Evolutionary conservation across 148 eudicot genomes (phyloP).

Genomic region (Pouteria glomerata): DNA sequence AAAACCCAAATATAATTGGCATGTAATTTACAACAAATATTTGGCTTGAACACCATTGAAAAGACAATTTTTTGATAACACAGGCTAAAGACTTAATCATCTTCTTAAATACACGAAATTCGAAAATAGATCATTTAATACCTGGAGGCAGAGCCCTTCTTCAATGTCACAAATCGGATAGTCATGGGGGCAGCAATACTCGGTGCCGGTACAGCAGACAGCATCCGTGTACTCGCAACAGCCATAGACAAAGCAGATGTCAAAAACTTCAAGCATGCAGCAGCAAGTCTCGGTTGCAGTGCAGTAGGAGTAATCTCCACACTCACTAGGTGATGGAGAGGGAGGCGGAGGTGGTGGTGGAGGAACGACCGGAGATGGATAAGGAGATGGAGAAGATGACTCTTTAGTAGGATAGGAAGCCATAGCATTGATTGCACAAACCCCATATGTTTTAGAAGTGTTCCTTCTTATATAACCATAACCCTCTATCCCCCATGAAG

Average conservation of each 20-base stretch:
- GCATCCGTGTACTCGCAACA: constrained; percentile 57
- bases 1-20: not conserved
- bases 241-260: constrained; percentile 47
- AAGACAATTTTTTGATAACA: not conserved
- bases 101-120: not conserved
- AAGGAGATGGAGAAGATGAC: constrained; percentile 32
- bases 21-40: not conserved
- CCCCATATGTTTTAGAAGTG: constrained; percentile 32
- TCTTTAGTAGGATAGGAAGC: constrained; percentile 61
- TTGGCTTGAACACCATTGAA: not conserved
- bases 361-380: constrained; percentile 27
- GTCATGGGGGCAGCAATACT: constrained; percentile 59
- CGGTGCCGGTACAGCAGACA: constrained; percentile 57
- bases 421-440: constrained; percentile 63
- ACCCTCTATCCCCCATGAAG: constrained; percentile 60
- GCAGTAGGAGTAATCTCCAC: constrained; percentile 61
- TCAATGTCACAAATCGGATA: constrained; percentile 56
- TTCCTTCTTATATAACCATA: constrained; percentile 47
- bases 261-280: constrained; percentile 40
- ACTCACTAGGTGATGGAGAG: constrained; percentile 45
- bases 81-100: too few relatives aligned
- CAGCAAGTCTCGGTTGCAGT: constrained; percentile 52
- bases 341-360: constrained; percentile 45
- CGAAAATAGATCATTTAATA: constrained; percentile 8
- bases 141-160: constrained; percentile 58